A percentile compares a stretch with the other conserved stretches of the same genome.
Evolutionary conservation across 2,329 filamentous ascomycete genomes (phyloP).

Genomic region (Neonectria punicea): DNA sequence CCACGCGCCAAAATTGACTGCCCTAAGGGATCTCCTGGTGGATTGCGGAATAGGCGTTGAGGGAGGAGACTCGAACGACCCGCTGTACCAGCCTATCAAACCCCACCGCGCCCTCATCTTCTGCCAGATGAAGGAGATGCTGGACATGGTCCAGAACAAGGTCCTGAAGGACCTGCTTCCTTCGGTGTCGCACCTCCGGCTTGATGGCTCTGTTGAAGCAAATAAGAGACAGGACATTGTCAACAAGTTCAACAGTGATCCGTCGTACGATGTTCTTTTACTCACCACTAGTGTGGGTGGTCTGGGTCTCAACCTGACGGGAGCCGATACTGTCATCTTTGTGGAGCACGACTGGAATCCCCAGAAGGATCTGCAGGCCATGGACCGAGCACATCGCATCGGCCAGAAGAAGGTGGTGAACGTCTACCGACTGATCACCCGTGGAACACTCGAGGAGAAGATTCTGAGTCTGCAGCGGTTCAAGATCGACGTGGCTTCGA

Average conservation of each 20-base stretch:
- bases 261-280: constrained; percentile 92
- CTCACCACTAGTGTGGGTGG: constrained; percentile 96
- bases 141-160: constrained; percentile 97
- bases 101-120: constrained; percentile 96
- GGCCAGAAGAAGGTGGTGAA: constrained; percentile 99
- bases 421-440: constrained; percentile 95
- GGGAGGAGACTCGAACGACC: constrained; percentile 67
- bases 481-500: constrained; percentile 98
- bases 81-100: constrained; percentile 83
- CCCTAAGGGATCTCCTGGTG: constrained; percentile 91
- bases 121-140: constrained; percentile 99
- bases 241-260: constrained; percentile 98
- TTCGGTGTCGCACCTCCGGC: constrained; percentile 89
- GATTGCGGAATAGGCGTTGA: constrained; percentile 95
- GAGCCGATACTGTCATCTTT: constrained; percentile 98
- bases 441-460: constrained; percentile 97
- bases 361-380: constrained; percentile 97
- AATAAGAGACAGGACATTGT: constrained; percentile 96
- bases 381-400: constrained; percentile 98
- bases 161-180: constrained; percentile 93
- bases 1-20: constrained; percentile 93
- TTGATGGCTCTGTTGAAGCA: constrained; percentile 93
- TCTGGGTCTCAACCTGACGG: constrained; percentile 92
- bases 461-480: constrained; percentile 97
- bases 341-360: constrained; percentile 99